These are phyloP conservation scores for Pleurostoma richardsiae DNA, from an alignment of 2,329 filamentous ascomycete species.

Conservation along the genomic window DNA sequence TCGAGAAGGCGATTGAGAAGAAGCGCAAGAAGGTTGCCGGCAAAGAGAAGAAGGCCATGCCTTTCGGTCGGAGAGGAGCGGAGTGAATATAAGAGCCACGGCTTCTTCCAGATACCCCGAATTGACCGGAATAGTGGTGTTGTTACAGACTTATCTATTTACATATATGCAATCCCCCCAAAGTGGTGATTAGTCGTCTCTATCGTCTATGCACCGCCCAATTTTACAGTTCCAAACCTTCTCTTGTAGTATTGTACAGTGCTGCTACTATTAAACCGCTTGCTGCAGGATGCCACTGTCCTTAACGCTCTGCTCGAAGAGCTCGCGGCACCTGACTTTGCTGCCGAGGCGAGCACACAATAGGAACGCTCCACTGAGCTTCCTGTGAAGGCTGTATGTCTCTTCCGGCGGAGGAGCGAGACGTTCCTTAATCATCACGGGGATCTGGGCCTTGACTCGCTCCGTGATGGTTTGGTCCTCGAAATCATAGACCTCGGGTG, in stretches of 20 bases:
- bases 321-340: constrained; percentile 70
- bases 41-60: constrained; percentile 79
- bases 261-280: neutral
- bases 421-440: constrained; percentile 86
- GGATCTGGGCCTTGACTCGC: constrained; percentile 80
- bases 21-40: constrained; percentile 82
- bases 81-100: constrained; percentile 8
- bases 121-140: neutral
- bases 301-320: constrained; percentile 62
- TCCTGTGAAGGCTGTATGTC: constrained; percentile 92
- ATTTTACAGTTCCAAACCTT: no score
- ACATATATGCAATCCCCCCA: no score
- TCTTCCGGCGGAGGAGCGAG: constrained; percentile 91
- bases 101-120: neutral
- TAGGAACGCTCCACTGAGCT: constrained; percentile 91
- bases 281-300: constrained; percentile 20
- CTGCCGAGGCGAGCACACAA: constrained; percentile 84
- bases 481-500: constrained; percentile 88
- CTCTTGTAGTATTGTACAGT: no score
- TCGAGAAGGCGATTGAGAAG: constrained; percentile 79
- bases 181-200: neutral
- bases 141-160: no score
- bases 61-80: constrained; percentile 41
- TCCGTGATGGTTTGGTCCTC: constrained; percentile 93
- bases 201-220: neutral